These are phyloP conservation scores for Citrus inodora DNA, from an alignment of 345 rosid genomes.

Conservation along the genomic window DNA sequence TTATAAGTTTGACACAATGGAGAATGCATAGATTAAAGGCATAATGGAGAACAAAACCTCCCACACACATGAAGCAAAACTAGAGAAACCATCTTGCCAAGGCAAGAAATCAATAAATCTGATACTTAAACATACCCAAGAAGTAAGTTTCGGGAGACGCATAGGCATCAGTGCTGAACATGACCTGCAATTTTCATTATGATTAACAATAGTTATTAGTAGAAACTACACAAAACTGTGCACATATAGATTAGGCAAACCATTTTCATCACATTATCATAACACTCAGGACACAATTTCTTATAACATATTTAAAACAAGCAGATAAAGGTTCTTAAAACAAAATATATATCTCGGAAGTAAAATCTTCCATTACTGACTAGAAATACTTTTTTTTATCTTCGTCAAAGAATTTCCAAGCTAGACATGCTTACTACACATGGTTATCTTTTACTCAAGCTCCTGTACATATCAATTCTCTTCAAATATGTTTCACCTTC, in stretches of 20 bases:
- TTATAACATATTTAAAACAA: not conserved
- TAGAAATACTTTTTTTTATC: not conserved
- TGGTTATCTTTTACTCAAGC: not conserved
- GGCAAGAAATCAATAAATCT: not conserved
- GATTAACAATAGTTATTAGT: conserved; percentile 15
- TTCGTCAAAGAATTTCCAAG: not conserved
- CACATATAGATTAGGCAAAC: not conserved
- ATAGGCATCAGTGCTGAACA: conserved; percentile 97
- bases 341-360: not conserved
- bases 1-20: not conserved
- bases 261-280: not conserved
- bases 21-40: not conserved
- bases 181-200: conserved; percentile 58
- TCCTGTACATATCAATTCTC: not conserved
- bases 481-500: conserved; percentile 48
- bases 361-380: not conserved
- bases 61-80: not conserved
- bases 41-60: not conserved
- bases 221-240: conserved; percentile 14
- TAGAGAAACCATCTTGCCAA: not conserved
- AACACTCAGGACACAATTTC: not conserved
- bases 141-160: conserved; percentile 88
- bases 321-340: not conserved
- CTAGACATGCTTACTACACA: not conserved
- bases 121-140: conserved; percentile 55